Base-by-base conservation (phyloP, 2,329 filamentous ascomycete species). In the Alternaria panax region DNA sequence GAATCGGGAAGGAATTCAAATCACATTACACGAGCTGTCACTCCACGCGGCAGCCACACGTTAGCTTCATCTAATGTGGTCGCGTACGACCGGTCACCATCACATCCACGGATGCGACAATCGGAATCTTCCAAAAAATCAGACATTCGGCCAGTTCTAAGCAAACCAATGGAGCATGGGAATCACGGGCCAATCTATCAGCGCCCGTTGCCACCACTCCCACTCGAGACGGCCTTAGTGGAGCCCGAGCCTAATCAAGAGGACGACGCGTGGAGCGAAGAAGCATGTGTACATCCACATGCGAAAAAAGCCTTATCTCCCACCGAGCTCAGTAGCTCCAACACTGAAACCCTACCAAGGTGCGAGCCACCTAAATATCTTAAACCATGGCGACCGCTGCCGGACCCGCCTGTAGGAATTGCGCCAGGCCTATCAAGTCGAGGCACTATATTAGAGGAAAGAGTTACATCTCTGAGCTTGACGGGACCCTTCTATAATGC, bases 91-190 rank as follows among this genome's bases (percentile, higher is more conserved):
- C 43, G 22, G 40, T 50, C 56, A 62, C 59, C 46, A 57, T 66
- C 62, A 64, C 63, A 57, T 51, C 30, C 57, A 51, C 60, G 60
- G 59, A 55, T 67, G 54, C 63, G 64, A 62, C 65, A 53, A 57
- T 34, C 22, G 56, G 22, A 11, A n/a, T 7, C 14, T 36, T 11
- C 18, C 4, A n/a, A 61, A 24, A 24, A 36, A 9, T 14, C 53
- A 48, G 34, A 50, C 28, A 16, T 6, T 41, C 32, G 14, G 3
- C n/a, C 20, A 16, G 18, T 51, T 22, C 27, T 36, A 16, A 25
- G 24, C 28, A 57, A 56, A 20, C 41, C 54, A 34, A 22, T 61
- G 12, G 41, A 41, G 20, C n/a, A 43, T 43, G 32, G 3, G 6
- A 28, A 24, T 7, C 25, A 45, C 38, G 32, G 48, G 27, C 45